Evolutionary conservation across 169 alveolate species (phyloP).

Genomic region (Plasmodium gaboni): DNA sequence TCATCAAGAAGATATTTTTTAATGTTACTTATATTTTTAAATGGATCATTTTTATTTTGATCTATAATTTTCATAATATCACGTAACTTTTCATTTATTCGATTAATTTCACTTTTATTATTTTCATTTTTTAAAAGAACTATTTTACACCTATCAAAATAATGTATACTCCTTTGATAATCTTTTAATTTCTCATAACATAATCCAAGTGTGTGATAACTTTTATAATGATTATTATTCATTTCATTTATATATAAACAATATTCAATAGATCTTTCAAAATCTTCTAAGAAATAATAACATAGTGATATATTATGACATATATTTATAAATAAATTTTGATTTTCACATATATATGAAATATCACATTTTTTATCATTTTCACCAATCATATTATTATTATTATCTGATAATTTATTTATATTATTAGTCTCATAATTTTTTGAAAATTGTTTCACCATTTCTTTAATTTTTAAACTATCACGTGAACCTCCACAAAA

Average conservation of each 20-base stretch:
- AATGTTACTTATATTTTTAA: slow-evolving; percentile 9
- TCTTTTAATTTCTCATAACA: slow-evolving; percentile 63
- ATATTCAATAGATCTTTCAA: slow-evolving; percentile 25
- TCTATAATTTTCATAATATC: slow-evolving; percentile 10
- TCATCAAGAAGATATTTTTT: slow-evolving; percentile 15
- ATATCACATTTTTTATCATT: background rate
- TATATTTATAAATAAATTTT: slow-evolving; percentile 25
- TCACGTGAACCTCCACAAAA: slow-evolving; percentile 24
- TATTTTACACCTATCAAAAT: slow-evolving; percentile 44
- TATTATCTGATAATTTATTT: background rate
- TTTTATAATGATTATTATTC: slow-evolving; percentile 40
- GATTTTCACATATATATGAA: background rate
- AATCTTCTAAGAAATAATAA: slow-evolving; percentile 44
- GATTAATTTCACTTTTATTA: slow-evolving; percentile 7
- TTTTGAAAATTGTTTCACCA: slow-evolving; percentile 30
- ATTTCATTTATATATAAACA: slow-evolving; percentile 47
- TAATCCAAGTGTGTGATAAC: slow-evolving; percentile 65
- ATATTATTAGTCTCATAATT: background rate
- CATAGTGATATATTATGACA: slow-evolving; percentile 69
- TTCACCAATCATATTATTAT: background rate
- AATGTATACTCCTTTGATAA: slow-evolving; percentile 24
- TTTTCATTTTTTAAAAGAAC: slow-evolving; percentile 5
- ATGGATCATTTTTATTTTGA: background rate
- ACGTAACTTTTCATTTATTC: slow-evolving; percentile 47
- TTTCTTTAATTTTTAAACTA: background rate